Base-by-base conservation (phyloP, 352 stramenopile genomes). In the Stramenopiles sp. region DNA sequence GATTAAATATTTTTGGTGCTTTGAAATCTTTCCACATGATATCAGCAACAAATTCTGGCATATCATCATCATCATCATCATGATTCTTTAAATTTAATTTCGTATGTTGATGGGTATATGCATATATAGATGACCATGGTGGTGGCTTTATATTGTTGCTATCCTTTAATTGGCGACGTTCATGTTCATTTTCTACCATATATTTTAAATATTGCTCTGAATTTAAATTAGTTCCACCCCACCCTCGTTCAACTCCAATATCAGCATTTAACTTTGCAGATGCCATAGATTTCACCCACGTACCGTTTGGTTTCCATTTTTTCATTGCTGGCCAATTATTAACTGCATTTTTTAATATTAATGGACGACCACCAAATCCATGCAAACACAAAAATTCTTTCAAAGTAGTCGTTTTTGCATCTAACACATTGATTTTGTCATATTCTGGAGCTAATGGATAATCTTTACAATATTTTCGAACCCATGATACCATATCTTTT, bases 101-200 rank as follows among this genome's bases (percentile, higher is more conserved):
- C 30, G 65, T 76, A 76, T 76, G 65, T 76, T 76, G 65, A 33
- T 76, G 65, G 4, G 65, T 76, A 33, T 76, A 76, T 1, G 65
- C 65, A 33, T 76, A 76, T 20, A 76, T 4, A 76, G 65, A 76
- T 13, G 30, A 33, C 65, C 65, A 76, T 33, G 65, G 65, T 1
- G 65, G 65, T 33, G 4, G 4, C 4, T 4, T 4, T 20, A 76
- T 13, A 53, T 53, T 13, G 13, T 4, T 13, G 13, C 38, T 53
- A 53, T 13, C 38, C 20, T 69, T 69, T 27, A 69, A 69, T 20
- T 69, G 53, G 53, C 65, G 65, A 76, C 65, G 65, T 20, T 76
- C 65, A 31, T 13, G 4, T 33, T 31, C 65, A 33, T 76, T 76
- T 31, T 76, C 65, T 20, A 33, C 7, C 65, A 76, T 76, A 20